A percentile compares a stretch with the other conserved stretches of the same genome.
Conservation (phyloP, 176 grass and related monocot species). For the Cocos nucifera region DNA sequence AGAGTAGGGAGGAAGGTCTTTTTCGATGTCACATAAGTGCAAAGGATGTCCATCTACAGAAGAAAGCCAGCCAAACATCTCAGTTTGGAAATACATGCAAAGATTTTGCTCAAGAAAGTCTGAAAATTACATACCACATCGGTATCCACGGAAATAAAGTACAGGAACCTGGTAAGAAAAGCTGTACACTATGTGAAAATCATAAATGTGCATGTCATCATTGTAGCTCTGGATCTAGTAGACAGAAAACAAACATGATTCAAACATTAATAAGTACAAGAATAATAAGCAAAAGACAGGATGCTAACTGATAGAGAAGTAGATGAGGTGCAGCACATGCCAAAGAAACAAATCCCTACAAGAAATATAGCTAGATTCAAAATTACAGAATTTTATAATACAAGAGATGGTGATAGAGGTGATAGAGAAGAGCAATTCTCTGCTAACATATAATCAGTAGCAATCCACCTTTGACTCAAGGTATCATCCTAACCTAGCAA, state of each 20-base stretch:
- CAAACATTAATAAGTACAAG: too few species aligned
- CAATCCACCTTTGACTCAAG: too few species aligned
- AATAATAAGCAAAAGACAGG: too few species aligned
- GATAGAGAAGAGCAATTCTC: too few species aligned
- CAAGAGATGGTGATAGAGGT: too few species aligned
- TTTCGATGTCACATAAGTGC: slow-evolving; percentile 55
- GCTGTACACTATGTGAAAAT: slow-evolving; percentile 85
- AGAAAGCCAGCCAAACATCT: slow-evolving; percentile 7
- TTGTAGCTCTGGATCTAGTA: slow-evolving; percentile 45
- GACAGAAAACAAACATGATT: too few species aligned
- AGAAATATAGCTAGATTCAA: not conserved
- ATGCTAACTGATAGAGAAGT: too few species aligned
- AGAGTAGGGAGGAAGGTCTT: slow-evolving; percentile 45
- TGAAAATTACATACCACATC: slow-evolving; percentile 29
- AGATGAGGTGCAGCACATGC: too few species aligned
- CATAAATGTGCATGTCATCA: slow-evolving; percentile 43
- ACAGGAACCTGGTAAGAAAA: slow-evolving; percentile 76
- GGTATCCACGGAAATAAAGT: slow-evolving; percentile 69
- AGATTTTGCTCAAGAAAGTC: not conserved
- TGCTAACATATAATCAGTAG: too few species aligned
- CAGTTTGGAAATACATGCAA: slow-evolving; percentile 9
- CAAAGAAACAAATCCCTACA: not conserved
- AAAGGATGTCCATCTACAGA: slow-evolving; percentile 57
- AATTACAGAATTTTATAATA: too few species aligned
- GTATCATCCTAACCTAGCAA: too few species aligned